Evolutionary conservation across 2,329 filamentous ascomycete genomes (phyloP).

Genomic region (Dactylella cylindrospora): DNA sequence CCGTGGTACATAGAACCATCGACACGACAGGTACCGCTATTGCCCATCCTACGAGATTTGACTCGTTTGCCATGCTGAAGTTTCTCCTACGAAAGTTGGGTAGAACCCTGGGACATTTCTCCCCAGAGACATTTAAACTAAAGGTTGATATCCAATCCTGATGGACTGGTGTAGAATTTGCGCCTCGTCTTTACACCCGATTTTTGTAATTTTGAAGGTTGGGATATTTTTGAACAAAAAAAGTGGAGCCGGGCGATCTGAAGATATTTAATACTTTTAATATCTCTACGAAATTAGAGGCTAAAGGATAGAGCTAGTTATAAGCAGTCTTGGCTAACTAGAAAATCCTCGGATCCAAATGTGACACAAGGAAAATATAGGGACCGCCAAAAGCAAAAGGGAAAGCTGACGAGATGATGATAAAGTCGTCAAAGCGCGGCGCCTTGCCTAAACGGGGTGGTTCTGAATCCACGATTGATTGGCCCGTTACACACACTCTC

Average conservation of each 20-base stretch:
- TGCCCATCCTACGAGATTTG: background rate
- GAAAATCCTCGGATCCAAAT: background rate
- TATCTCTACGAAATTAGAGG: too few relatives aligned
- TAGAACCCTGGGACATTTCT: too few relatives aligned
- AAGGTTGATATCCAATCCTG: too few relatives aligned
- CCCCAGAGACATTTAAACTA: too few relatives aligned
- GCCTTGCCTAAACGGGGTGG: too few relatives aligned
- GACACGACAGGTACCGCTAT: conserved; percentile 4
- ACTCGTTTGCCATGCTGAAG: too few relatives aligned
- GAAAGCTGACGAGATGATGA: background rate
- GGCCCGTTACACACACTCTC: too few relatives aligned
- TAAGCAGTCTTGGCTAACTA: background rate
- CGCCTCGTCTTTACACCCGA: background rate
- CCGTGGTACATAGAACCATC: conserved; percentile 20
- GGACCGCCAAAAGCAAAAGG: too few relatives aligned
- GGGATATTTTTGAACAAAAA: background rate
- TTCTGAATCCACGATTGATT: too few relatives aligned
- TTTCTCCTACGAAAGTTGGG: background rate
- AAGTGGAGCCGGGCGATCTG: background rate
- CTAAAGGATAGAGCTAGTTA: too few relatives aligned
- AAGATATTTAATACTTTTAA: background rate
- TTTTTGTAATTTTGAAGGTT: background rate
- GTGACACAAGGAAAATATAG: conserved; percentile 1
- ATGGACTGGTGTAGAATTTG: too few relatives aligned
- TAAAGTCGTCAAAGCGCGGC: conserved; percentile 5